Conservation (phyloP, 2,329 filamentous ascomycete genomes). For the Penicillium griseofulvum region DNA sequence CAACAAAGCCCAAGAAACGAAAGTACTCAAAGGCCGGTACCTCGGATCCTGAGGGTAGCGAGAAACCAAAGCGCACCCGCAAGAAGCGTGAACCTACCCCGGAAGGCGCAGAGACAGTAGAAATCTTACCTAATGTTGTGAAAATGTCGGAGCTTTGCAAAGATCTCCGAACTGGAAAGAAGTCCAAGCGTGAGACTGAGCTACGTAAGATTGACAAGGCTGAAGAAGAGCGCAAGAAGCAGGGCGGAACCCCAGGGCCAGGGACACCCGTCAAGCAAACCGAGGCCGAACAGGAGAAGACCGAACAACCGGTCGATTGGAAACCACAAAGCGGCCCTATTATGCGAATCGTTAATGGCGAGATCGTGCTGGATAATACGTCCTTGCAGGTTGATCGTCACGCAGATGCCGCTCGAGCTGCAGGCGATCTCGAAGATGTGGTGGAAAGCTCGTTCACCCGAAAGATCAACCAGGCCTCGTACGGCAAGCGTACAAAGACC, state of each 20-base stretch:
- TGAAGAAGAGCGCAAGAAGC: slow-evolving; percentile 48
- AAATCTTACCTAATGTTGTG: slow-evolving; percentile 54
- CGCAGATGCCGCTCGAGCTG: slow-evolving; percentile 50
- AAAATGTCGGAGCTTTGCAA: slow-evolving; percentile 60
- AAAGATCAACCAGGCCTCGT: slow-evolving; percentile 47
- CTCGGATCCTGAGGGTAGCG: slow-evolving; percentile 21
- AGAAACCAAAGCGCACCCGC: slow-evolving; percentile 28
- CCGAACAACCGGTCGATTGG: slow-evolving; percentile 20
- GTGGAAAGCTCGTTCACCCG: slow-evolving; percentile 48
- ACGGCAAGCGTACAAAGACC: slow-evolving; percentile 51
- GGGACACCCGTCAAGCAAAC: slow-evolving; percentile 29
- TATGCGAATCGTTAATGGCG: slow-evolving; percentile 56
- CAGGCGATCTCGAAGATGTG: slow-evolving; percentile 47
- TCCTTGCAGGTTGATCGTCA: slow-evolving; percentile 57
- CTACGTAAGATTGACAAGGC: slow-evolving; percentile 58
- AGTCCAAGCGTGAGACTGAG: slow-evolving; percentile 56
- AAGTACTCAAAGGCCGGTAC: slow-evolving; percentile 25
- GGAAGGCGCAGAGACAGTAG: slow-evolving; percentile 47
- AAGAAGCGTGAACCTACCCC: slow-evolving; percentile 45
- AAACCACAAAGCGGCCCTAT: slow-evolving; percentile 43
- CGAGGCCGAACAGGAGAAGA: slow-evolving; percentile 22
- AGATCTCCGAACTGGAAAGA: slow-evolving; percentile 54
- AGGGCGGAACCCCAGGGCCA: slow-evolving; percentile 30
- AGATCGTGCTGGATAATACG: slow-evolving; percentile 54
- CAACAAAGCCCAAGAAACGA: slow-evolving; percentile 25